Percentiles rank a stretch among this genome's conserved stretches.
phyloP scores from a whole-genome alignment of 306 rosid genomes.

The Medicago lupulina region DNA sequence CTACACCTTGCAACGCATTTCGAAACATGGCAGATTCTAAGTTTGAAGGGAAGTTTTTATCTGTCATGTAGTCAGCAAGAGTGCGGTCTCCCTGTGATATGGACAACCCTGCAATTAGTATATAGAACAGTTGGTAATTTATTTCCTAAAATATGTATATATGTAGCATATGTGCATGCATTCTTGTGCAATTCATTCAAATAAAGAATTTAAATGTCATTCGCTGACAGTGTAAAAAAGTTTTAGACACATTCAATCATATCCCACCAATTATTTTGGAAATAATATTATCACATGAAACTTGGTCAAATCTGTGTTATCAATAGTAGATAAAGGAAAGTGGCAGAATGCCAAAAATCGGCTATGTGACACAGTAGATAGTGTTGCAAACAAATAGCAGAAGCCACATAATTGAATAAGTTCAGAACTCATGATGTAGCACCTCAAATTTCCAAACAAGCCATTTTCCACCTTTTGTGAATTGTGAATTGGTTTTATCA shows the following conservation, averaged over 20 bases:
- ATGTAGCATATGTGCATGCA: conserved; percentile 6
- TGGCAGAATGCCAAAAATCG: no score
- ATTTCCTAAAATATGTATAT: not conserved
- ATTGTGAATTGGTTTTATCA: conserved; percentile 63
- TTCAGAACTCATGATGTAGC: conserved; percentile 21
- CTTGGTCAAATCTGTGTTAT: no score
- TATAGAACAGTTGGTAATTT: conserved; percentile 37
- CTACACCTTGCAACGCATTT: conserved; percentile 77
- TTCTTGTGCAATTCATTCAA: conserved; percentile 23
- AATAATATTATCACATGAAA: no score
- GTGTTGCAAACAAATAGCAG: no score
- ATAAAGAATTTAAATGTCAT: not conserved
- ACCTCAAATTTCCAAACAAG: conserved; percentile 99
- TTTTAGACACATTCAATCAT: not conserved
- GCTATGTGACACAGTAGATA: no score
- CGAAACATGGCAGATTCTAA: conserved; percentile 88
- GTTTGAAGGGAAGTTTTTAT: conserved; percentile 78
- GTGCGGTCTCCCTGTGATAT: conserved; percentile 75
- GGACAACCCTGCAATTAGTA: conserved; percentile 49
- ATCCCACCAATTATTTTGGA: not conserved
- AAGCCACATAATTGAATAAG: not conserved
- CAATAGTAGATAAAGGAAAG: no score
- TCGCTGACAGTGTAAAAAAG: not conserved
- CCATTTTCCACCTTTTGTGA: conserved; percentile 92
- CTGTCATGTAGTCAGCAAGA: conserved; percentile 85